Base-by-base conservation (phyloP, 495 filamentous ascomycete species). In the Daldinia concentrica region DNA sequence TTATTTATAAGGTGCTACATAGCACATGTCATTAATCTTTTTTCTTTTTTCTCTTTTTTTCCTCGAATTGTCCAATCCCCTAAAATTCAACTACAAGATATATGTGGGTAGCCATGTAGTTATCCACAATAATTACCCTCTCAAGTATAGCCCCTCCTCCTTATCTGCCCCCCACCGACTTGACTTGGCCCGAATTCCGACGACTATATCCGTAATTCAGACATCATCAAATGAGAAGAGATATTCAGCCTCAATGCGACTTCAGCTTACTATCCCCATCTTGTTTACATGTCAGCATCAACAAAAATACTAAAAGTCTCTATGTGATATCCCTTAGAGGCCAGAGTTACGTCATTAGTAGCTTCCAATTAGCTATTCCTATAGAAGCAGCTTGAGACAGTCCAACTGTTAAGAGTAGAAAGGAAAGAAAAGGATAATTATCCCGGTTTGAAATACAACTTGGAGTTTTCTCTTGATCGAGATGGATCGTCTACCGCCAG, bases 401-500 rank as follows among this genome's bases (percentile, higher is more conserved):
- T 3, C 43, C 19, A 48, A 19, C 43, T 48, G 9, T 22, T 19
- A 19, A 19, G 1, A n/a, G 1, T n/a, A 43, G 19, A 24, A 24
- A 19, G 17, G 39, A 48, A 48, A 24, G 43, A 9, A 17, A 19
- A 45, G 43, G 19, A 48, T 19, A 11, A 12, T 48, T 22, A 22
- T 48, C 17, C n/a, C 43, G 3, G 22, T 48, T 11, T 17, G 19
- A 48, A 19, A 8, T 19, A 9, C 9, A 48, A 22, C 17, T 48
- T 24, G 43, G 43, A 48, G 7, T 48, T 22, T 27, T n/a, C 37
- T 17, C 29, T 26, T 26, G 58, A 17, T 19, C 59, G 60, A 64
- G 4, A 78, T 83, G 65, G 73, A 79, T 54, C 36, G 62, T 7
- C 74, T 85, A 52, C 83, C 83, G 15, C 76, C 78, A 1, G 83